These are phyloP conservation scores for Prunus campanulata DNA, from an alignment of 306 rosid species.

Conservation along the genomic window DNA sequence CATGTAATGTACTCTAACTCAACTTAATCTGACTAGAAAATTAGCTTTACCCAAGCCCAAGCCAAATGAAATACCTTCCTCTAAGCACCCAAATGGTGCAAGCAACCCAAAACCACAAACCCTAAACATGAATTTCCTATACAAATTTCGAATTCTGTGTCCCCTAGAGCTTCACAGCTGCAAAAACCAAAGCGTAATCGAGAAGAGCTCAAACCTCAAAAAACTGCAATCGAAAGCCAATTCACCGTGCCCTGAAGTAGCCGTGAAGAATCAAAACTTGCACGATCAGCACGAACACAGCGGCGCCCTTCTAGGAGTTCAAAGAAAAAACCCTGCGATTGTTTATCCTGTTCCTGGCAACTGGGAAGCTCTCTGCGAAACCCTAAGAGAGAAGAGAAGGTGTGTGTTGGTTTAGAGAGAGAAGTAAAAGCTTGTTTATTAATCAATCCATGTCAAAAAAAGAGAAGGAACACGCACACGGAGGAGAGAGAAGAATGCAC, in stretches of 20 bases:
- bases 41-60: constrained; percentile 18
- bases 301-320: constrained; percentile 1
- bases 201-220: constrained; percentile 38
- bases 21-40: background rate
- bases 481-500: constrained; percentile 17
- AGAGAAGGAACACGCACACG: background rate
- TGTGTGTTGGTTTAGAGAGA: constrained; percentile 9
- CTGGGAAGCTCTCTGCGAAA: constrained; percentile 35
- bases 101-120: constrained; percentile 19
- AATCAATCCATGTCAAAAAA: constrained; percentile 25
- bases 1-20: background rate
- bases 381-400: constrained; percentile 40
- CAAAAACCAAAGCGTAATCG: background rate
- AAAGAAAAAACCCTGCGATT: constrained; percentile 33
- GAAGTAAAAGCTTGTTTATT: constrained; percentile 18
- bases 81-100: constrained; percentile 16
- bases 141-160: constrained; percentile 7
- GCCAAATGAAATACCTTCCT: constrained; percentile 9
- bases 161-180: constrained; percentile 15
- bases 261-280: constrained; percentile 13
- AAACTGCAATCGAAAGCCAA: constrained; percentile 31
- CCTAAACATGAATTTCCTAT: constrained; percentile 32
- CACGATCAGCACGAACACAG: constrained; percentile 24
- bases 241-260: background rate
- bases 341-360: constrained; percentile 2